Evolutionary conservation across 106 monocot genomes (phyloP), one percentile per base, ranked within the genome.

Genomic region (Acanthochlamys bracteata): DNA sequence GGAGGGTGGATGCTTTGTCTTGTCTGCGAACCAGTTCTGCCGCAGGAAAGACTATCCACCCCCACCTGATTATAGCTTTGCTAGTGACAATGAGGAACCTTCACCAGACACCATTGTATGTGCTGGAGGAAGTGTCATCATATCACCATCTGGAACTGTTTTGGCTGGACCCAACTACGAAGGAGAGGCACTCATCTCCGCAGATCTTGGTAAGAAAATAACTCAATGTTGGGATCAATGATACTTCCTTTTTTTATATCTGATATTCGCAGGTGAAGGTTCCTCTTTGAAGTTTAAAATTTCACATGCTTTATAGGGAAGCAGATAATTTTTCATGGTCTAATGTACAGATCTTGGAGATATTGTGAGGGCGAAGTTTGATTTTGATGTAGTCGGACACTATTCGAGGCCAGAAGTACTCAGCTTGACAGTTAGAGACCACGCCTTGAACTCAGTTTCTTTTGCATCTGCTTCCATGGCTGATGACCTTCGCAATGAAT

Each of bases 351-450:
- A 96, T 78, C 80, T 96, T 65, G 91, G 85, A 22, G 91, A 98
- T 51, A 98, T 98, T 60, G 82, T 81, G 11, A 70, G 78, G 71
- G 96, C 88, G 33, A 98, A 98, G 74, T 98, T 98, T 68, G 91
- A 70, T 64, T 98, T 98, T 27, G 96, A 98, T 63, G 96, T 98
- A 62, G 91, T 98, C 12, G 96, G 96, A 15, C 96, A 98, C 59
- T 98, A 91, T 42, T 73, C 96, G 7, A 79, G 96, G 74, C 90
- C 96, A 7, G 96, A 96, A 54, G 82, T 96, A 27, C 79, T 94
- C 58, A 83, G 86, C 73, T 67, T 94, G 66, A 69, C 66, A 23
- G 94, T 94, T 15, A 77, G 79, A 42, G 94, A 94, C 55, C 78
- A 89, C 23, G 79, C 76, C 16, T 74, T 82, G 45, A 70, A 75